Base-by-base conservation (phyloP, 495 filamentous ascomycete species). In the Choiromyces venosus region DNA sequence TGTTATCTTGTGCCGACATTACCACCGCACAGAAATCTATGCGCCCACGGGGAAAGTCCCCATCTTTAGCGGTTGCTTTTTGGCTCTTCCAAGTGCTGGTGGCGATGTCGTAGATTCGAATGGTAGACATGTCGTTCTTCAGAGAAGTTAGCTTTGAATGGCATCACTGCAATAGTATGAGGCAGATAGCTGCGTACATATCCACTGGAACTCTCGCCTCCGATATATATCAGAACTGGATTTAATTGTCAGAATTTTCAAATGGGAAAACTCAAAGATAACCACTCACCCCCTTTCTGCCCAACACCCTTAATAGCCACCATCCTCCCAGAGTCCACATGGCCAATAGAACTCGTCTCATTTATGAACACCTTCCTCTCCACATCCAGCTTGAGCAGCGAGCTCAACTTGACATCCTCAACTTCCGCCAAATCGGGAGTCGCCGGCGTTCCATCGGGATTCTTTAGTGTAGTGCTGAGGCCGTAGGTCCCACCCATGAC, bases 101-200 rank as follows among this genome's bases (percentile, higher is more conserved):
- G 0, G 81, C 84, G 65, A 91, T 83, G 78, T 92, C 90, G 78
- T 90, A 92, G 35, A 92, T 82, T 37, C 89, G 84, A 29, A 92
- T 84, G 10, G 84, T 87, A 1, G 82, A 66, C 88, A 92, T 91
- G 73, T 89, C 90, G 0, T 66, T 73, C 6, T 65, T 19, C 1
- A 64, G 4, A 40, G 9, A 40, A 2, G 39, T 40, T 40, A 40
- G 39, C 12, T 40, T 14, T 40, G 12, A 0, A 16, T 14, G 8
- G 18, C 18, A 40, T 16, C 39, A 40, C 10, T 14, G 2, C 8
- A 40, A 40, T 40, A 14, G 39, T 14, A 40, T 40, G 39, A 40
- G 0, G 8, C 39, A 16, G 39, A 40, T 40, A 40, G 39, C 12
- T 1, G 8, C 39, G 18, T 40, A 16, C 39, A 16, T 16, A 40